Evolutionary conservation across 2,329 filamentous ascomycete genomes (phyloP).

Genomic region (Monilinia laxa): DNA sequence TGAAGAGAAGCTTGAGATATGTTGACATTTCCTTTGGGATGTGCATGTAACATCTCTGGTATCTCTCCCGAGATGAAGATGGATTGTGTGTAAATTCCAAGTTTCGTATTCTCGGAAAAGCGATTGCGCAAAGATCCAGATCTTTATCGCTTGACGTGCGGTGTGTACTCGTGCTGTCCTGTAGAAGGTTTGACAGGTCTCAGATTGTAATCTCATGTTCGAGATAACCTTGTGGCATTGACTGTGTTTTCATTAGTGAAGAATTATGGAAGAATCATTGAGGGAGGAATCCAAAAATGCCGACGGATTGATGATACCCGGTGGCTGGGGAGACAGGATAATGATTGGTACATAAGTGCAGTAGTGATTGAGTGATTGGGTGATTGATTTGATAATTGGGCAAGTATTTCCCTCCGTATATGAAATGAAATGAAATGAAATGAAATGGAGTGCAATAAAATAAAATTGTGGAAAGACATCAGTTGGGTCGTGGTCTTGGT

Average conservation of each 20-base stretch:
- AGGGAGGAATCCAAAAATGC: no score
- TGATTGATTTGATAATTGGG: not conserved
- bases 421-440: not conserved
- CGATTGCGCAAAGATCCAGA: not conserved
- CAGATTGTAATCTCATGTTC: not conserved
- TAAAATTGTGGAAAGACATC: not conserved
- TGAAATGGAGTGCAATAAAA: not conserved
- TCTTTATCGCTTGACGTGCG: constrained; percentile 4
- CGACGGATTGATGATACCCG: not conserved
- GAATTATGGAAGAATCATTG: no score
- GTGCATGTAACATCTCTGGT: not conserved
- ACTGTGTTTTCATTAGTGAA: no score
- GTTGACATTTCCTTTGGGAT: no score
- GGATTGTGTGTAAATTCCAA: not conserved
- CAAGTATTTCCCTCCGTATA: not conserved
- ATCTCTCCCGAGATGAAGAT: not conserved
- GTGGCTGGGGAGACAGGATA: not conserved
- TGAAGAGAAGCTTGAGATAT: no score
- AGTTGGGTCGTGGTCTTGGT: not conserved
- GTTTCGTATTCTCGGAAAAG: not conserved
- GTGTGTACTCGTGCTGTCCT: not conserved
- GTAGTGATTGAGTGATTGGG: no score
- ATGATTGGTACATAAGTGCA: not conserved
- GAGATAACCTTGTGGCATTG: no score
- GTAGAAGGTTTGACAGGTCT: not conserved